These are phyloP conservation scores for Tricholoma terreum DNA, from an alignment of 768 basidiomycete genomes.

Conservation along the genomic window DNA sequence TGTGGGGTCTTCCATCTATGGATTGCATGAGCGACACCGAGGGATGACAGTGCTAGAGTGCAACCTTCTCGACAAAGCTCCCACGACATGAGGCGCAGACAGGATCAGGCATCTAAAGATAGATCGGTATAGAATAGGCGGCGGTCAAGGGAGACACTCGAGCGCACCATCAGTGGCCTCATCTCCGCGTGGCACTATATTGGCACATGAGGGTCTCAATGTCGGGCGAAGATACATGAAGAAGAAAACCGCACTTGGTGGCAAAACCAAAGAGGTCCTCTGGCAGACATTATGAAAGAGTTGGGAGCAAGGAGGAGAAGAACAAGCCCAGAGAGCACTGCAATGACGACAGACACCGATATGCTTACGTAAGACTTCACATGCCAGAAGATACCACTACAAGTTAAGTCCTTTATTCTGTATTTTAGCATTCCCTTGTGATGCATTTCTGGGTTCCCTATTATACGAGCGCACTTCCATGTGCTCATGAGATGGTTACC, in stretches of 20 bases:
- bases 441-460: slow-evolving; percentile 64
- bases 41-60: slow-evolving; percentile 7
- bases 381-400: no score
- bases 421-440: slow-evolving; percentile 16
- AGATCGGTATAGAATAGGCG: slow-evolving; percentile 8
- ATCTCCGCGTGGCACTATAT: slow-evolving; percentile 85
- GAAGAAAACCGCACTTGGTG: slow-evolving; percentile 50
- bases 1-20: slow-evolving; percentile 67
- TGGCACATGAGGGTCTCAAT: slow-evolving; percentile 7
- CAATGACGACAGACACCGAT: slow-evolving; percentile 8
- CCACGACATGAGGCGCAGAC: slow-evolving; percentile 81
- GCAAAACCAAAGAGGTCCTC: slow-evolving; percentile 78
- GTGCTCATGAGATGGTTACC: slow-evolving; percentile 39
- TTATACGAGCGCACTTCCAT: slow-evolving; percentile 45
- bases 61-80: slow-evolving; percentile 79
- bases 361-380: slow-evolving; percentile 3
- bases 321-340: slow-evolving; percentile 1
- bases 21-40: slow-evolving; percentile 9
- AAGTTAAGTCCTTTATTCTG: slow-evolving; percentile 1
- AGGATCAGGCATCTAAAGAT: slow-evolving; percentile 67
- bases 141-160: not conserved
- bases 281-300: slow-evolving; percentile 51
- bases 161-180: slow-evolving; percentile 77
- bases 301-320: slow-evolving; percentile 10
- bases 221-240: not conserved